Evolutionary conservation across 306 rosid species (phyloP).

Genomic region (Vigna trinervia): DNA sequence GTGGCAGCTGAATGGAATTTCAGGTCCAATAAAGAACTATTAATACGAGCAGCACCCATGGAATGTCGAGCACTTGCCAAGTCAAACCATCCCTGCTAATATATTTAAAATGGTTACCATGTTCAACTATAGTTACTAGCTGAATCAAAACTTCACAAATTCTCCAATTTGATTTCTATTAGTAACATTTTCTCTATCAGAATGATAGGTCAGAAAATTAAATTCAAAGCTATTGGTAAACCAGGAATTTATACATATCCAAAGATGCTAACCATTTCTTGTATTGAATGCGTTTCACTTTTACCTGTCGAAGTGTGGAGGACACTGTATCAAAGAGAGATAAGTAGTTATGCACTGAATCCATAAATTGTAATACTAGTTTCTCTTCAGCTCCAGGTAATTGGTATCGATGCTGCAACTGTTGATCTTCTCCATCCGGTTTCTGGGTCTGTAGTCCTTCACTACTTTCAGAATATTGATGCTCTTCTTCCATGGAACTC

Average conservation of each 20-base stretch:
- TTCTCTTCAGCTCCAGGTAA: slow-evolving; percentile 47
- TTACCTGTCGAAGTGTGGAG: slow-evolving; percentile 75
- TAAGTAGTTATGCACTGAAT: slow-evolving; percentile 69
- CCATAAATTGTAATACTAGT: slow-evolving; percentile 68
- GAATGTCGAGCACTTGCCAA: slow-evolving; percentile 88
- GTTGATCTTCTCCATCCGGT: slow-evolving; percentile 38
- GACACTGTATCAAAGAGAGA: slow-evolving; percentile 63
- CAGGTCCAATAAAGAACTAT: slow-evolving; percentile 71
- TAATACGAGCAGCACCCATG: slow-evolving; percentile 86
- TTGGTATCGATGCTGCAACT: slow-evolving; percentile 9
- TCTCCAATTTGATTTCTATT: neutral
- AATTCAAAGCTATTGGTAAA: slow-evolving; percentile 1
- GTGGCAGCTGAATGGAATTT: slow-evolving; percentile 77
- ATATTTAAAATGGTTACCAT: slow-evolving; percentile 1
- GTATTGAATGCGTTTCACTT: slow-evolving; percentile 10
- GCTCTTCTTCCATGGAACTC: slow-evolving; percentile 45
- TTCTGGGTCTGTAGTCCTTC: slow-evolving; percentile 38
- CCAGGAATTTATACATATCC: neutral
- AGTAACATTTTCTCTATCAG: neutral
- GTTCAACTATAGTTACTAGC: slow-evolving; percentile 10
- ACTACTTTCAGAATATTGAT: slow-evolving; percentile 18
- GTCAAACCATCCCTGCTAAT: slow-evolving; percentile 85
- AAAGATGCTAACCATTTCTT: neutral
- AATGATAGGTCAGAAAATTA: neutral
- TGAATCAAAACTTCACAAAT: neutral